phyloP scores from a whole-genome alignment of 1,284 basidiomycete genomes.

The Leccinum solheimii region DNA sequence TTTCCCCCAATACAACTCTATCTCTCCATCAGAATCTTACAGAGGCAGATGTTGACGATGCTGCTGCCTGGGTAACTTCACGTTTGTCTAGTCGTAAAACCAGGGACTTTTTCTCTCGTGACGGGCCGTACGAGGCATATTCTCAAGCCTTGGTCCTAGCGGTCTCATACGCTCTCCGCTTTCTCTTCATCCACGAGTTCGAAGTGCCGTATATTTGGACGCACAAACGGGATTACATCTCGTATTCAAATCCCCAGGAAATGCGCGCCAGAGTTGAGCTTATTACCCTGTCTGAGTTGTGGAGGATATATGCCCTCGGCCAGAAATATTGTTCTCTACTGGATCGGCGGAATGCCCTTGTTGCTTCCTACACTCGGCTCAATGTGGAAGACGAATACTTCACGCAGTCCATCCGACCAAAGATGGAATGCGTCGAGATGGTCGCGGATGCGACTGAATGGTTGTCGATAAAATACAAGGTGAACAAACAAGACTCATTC shows the following conservation, averaged over 20 bases:
- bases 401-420: slow-evolving; percentile 60
- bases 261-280: slow-evolving; percentile 61
- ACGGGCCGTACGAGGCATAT: slow-evolving; percentile 59
- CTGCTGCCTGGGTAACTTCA: slow-evolving; percentile 87
- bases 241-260: slow-evolving; percentile 68
- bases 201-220: slow-evolving; percentile 97
- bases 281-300: slow-evolving; percentile 78
- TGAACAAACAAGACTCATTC: slow-evolving; percentile 64
- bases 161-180: slow-evolving; percentile 79
- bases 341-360: slow-evolving; percentile 68
- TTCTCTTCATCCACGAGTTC: slow-evolving; percentile 84
- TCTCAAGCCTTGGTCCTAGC: slow-evolving; percentile 75
- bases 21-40: slow-evolving; percentile 67
- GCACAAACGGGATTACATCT: slow-evolving; percentile 90
- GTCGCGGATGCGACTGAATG: slow-evolving; percentile 93
- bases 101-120: slow-evolving; percentile 68
- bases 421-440: slow-evolving; percentile 80
- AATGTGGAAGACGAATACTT: slow-evolving; percentile 72
- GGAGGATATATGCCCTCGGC: slow-evolving; percentile 85
- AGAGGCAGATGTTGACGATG: slow-evolving; percentile 74
- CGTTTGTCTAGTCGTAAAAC: slow-evolving; percentile 82
- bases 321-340: slow-evolving; percentile 84
- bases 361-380: slow-evolving; percentile 64
- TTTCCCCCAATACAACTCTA: slow-evolving; percentile 69
- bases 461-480: slow-evolving; percentile 84